Evolutionary conservation across 306 rosid genomes (phyloP).

Genomic region (Trifolium dubium): DNA sequence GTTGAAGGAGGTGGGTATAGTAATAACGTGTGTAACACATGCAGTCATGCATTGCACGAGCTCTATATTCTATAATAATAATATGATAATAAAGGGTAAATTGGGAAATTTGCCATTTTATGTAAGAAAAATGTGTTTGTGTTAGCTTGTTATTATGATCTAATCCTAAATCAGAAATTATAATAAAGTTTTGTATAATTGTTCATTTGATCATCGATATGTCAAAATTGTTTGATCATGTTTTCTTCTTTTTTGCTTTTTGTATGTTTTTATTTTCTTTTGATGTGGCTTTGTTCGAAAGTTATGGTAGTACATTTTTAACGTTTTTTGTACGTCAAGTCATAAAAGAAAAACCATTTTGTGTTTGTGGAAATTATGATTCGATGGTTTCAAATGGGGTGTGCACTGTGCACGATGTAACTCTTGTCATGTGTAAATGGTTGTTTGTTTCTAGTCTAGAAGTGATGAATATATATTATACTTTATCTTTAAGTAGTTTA

Average conservation of each 20-base stretch:
- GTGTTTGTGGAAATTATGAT: conserved; percentile 55
- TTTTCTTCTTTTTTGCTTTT: background rate
- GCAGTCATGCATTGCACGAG: conserved; percentile 42
- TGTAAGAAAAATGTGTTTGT: background rate
- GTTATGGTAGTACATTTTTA: background rate
- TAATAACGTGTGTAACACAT: conserved; percentile 14
- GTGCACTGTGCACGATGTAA: conserved; percentile 46
- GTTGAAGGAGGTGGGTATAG: conserved; percentile 25
- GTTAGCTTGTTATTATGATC: no score
- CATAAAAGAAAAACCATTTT: background rate
- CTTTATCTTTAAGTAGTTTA: background rate
- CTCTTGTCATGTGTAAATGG: conserved; percentile 35
- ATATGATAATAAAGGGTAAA: background rate
- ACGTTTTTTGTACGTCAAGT: background rate
- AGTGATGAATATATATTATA: conserved; percentile 44
- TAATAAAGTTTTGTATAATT: background rate
- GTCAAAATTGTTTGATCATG: conserved; percentile 35
- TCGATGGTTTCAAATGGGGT: conserved; percentile 33
- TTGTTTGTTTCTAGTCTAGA: conserved; percentile 38
- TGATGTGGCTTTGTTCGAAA: conserved; percentile 36
- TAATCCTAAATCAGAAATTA: background rate
- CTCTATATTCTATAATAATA: background rate
- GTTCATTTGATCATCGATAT: no score
- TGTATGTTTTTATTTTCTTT: background rate
- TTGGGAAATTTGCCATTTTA: background rate